phyloP scores from a whole-genome alignment of 169 alveolate species.

The Plasmodium chabaudi region DNA sequence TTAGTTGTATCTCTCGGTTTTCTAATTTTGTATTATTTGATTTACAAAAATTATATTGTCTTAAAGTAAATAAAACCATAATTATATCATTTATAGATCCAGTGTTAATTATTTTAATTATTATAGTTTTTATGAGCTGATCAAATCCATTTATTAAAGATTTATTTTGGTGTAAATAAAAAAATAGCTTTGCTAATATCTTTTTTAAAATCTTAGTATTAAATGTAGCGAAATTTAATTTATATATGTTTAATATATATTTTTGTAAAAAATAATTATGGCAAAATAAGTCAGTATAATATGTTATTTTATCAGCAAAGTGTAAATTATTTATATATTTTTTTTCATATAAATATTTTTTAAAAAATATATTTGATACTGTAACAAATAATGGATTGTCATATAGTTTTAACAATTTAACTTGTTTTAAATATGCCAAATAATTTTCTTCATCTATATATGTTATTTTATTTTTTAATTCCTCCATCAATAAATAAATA shows the following conservation, averaged over 20 bases:
- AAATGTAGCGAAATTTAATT: constrained; percentile 22
- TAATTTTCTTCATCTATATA: constrained; percentile 38
- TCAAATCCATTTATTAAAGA: constrained; percentile 64
- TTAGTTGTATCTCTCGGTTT: background rate
- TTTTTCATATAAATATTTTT: constrained; percentile 29
- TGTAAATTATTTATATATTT: constrained; percentile 26
- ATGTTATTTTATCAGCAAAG: constrained; percentile 62
- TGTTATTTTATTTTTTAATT: constrained; percentile 16
- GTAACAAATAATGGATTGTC: constrained; percentile 23
- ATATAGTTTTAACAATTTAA: constrained; percentile 22
- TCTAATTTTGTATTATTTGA: background rate
- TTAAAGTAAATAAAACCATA: constrained; percentile 15
- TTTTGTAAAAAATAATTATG: constrained; percentile 45
- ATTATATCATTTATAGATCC: constrained; percentile 58
- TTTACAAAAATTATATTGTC: constrained; percentile 53
- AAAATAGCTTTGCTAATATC: constrained; percentile 42
- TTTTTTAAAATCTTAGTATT: constrained; percentile 64
- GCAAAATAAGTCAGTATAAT: constrained; percentile 68
- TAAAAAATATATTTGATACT: constrained; percentile 13
- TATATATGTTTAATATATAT: constrained; percentile 61
- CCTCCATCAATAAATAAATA: constrained; percentile 21
- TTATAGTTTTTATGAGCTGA: constrained; percentile 24
- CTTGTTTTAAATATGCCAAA: constrained; percentile 36
- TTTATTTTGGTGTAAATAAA: constrained; percentile 17
- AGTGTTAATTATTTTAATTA: constrained; percentile 17